These are phyloP conservation scores for Ophiognomonia clavigignenti-juglandacearum DNA, from an alignment of 2,329 filamentous ascomycete genomes.

Conservation along the genomic window DNA sequence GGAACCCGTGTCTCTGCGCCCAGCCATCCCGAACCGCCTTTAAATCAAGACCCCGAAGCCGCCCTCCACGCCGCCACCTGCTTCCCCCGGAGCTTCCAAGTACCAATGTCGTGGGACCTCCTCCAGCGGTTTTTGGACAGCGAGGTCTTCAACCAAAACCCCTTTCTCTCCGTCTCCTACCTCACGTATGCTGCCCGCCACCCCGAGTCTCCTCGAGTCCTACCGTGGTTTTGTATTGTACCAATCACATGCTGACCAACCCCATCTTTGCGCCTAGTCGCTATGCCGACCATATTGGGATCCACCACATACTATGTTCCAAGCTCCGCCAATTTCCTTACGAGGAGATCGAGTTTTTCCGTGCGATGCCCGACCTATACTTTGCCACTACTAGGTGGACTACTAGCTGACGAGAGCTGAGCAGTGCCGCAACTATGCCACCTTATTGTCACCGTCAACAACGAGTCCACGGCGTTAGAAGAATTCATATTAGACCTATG, in stretches of 20 bases:
- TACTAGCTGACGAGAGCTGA: neutral
- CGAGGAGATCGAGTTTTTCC: slow-evolving; percentile 89
- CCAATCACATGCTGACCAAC: neutral
- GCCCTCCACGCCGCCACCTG: neutral
- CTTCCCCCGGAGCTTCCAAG: slow-evolving; percentile 19
- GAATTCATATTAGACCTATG: slow-evolving; percentile 83
- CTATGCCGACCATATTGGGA: slow-evolving; percentile 85
- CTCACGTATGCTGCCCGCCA: slow-evolving; percentile 62
- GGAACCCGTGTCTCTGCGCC: too few species aligned
- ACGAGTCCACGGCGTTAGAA: slow-evolving; percentile 87
- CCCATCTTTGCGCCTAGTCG: slow-evolving; percentile 48
- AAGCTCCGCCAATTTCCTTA: slow-evolving; percentile 87
- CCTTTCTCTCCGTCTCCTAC: slow-evolving; percentile 83
- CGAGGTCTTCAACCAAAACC: slow-evolving; percentile 89
- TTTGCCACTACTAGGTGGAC: too few species aligned
- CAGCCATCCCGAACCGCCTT: too few species aligned
- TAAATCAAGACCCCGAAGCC: neutral
- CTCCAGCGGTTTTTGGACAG: slow-evolving; percentile 88
- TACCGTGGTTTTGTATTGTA: neutral
- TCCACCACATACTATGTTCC: slow-evolving; percentile 83
- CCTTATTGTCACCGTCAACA: slow-evolving; percentile 81
- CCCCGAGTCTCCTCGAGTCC: slow-evolving; percentile 4
- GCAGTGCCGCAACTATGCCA: slow-evolving; percentile 74
- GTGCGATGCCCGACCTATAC: neutral
- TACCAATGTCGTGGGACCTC: slow-evolving; percentile 76